Conservation (phyloP, 176 grass and related monocot species). For the Carex parvula region DNA sequence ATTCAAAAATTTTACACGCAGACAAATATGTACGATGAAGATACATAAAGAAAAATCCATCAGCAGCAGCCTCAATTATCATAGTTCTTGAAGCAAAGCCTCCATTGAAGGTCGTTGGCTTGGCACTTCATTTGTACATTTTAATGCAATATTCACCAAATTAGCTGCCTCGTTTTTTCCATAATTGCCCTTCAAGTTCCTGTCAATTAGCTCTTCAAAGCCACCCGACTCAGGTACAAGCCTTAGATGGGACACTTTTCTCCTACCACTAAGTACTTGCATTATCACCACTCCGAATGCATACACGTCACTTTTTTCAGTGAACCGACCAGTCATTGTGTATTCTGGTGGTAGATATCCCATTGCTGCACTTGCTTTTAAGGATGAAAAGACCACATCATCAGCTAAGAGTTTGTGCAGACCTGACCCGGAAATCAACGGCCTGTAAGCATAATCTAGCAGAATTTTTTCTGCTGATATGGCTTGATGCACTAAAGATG, state of each 20-base stretch:
- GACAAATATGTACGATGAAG: slow-evolving; percentile 28
- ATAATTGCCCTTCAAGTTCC: slow-evolving; percentile 64
- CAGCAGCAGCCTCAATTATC: slow-evolving; percentile 1
- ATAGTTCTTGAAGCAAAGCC: slow-evolving; percentile 51
- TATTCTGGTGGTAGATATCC: slow-evolving; percentile 96
- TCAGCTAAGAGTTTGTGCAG: slow-evolving; percentile 84
- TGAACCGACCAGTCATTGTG: slow-evolving; percentile 63
- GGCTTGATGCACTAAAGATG: slow-evolving; percentile 70
- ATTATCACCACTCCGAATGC: slow-evolving; percentile 80
- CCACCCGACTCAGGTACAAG: not conserved
- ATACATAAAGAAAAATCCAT: slow-evolving; percentile 20
- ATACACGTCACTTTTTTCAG: slow-evolving; percentile 86
- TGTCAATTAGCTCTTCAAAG: slow-evolving; percentile 59
- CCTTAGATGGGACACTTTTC: slow-evolving; percentile 36
- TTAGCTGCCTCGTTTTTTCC: slow-evolving; percentile 39
- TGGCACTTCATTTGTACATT: slow-evolving; percentile 57
- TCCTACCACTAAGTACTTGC: slow-evolving; percentile 66
- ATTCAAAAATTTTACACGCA: not conserved
- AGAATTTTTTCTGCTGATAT: slow-evolving; percentile 75
- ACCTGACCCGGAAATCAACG: slow-evolving; percentile 64
- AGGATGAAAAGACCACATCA: slow-evolving; percentile 71
- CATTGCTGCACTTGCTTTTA: slow-evolving; percentile 96
- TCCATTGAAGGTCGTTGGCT: slow-evolving; percentile 62
- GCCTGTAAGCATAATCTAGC: slow-evolving; percentile 62
- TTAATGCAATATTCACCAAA: slow-evolving; percentile 43